A percentile compares a stretch with the other conserved stretches of the same genome.
These are phyloP conservation scores for Beverwykella pulmonaria DNA, from an alignment of 495 filamentous ascomycete species.

Conservation along the genomic window DNA sequence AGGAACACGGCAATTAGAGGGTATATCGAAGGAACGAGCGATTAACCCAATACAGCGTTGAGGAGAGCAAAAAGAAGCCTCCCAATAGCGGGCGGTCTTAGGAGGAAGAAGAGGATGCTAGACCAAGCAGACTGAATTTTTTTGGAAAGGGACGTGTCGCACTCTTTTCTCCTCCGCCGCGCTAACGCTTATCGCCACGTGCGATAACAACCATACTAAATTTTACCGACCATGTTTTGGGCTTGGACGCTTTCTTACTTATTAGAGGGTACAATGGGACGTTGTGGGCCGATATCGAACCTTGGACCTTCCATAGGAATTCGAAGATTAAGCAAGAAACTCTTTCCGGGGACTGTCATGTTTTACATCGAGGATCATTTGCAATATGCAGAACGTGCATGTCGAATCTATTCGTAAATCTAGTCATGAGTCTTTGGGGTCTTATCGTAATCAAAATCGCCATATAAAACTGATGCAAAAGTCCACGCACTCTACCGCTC, in stretches of 20 bases:
- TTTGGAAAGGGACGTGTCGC: background rate
- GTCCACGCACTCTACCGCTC: background rate
- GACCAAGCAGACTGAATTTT: background rate
- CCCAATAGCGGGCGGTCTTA: conserved; percentile 1
- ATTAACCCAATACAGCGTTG: conserved; percentile 5
- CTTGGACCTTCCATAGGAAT: too few species aligned
- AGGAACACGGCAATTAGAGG: conserved; percentile 10
- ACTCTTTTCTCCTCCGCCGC: background rate
- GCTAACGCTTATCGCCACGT: conserved; percentile 20
- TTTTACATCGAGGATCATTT: too few species aligned
- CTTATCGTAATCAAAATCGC: background rate
- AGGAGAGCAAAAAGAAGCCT: conserved; percentile 1
- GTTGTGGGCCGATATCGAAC: too few species aligned
- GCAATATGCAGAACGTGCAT: too few species aligned
- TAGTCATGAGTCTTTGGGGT: background rate
- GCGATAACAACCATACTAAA: background rate
- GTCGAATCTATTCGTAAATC: background rate
- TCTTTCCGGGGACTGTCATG: too few species aligned
- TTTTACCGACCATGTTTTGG: background rate
- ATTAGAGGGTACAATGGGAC: too few species aligned
- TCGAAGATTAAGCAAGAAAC: too few species aligned
- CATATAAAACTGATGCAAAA: background rate
- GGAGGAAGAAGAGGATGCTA: background rate
- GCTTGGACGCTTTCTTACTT: too few species aligned
- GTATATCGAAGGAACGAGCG: background rate